phyloP scores from a whole-genome alignment of 2,329 filamentous ascomycete genomes.

The Colletotrichum cordylinicola region DNA sequence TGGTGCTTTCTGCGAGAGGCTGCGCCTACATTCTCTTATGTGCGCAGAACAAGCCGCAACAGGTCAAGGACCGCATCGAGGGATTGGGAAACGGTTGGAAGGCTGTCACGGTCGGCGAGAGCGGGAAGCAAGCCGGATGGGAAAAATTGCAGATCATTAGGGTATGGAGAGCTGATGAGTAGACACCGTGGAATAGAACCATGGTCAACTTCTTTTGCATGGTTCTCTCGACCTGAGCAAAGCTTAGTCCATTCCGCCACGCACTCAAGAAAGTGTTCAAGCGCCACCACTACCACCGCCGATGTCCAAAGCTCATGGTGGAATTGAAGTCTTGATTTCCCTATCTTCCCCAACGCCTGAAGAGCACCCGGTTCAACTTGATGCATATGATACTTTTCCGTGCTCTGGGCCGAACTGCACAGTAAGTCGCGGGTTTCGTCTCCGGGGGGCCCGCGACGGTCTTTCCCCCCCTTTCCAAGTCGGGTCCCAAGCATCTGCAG shows the following conservation, averaged over 20 bases:
- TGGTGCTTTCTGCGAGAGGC: conserved; percentile 68
- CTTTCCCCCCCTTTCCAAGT: background rate
- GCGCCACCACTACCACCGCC: background rate
- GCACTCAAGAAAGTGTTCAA: background rate
- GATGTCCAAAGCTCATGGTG: background rate
- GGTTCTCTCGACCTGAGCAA: background rate
- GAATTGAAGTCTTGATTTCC: conserved; percentile 18
- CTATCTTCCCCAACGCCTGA: conserved; percentile 14
- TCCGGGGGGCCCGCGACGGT: background rate
- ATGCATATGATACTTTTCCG: conserved; percentile 1
- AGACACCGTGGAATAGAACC: background rate
- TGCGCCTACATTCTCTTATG: conserved; percentile 92
- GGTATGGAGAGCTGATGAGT: conserved; percentile 70
- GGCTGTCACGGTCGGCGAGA: conserved; percentile 79
- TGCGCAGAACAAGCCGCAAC: conserved; percentile 84
- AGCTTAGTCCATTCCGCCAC: background rate
- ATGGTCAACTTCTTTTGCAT: background rate
- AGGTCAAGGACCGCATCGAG: conserved; percentile 64
- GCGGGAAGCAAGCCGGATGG: conserved; percentile 90
- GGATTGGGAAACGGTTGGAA: conserved; percentile 66
- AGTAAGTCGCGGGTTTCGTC: conserved; percentile 8
- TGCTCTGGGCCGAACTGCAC: background rate
- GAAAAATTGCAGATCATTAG: conserved; percentile 90
- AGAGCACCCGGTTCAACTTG: conserved; percentile 18
- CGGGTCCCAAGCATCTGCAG: background rate